Percentiles rank a stretch among this genome's conserved stretches.
Conservation (phyloP, 2,329 filamentous ascomycete genomes). For the Cytospora piceae region DNA sequence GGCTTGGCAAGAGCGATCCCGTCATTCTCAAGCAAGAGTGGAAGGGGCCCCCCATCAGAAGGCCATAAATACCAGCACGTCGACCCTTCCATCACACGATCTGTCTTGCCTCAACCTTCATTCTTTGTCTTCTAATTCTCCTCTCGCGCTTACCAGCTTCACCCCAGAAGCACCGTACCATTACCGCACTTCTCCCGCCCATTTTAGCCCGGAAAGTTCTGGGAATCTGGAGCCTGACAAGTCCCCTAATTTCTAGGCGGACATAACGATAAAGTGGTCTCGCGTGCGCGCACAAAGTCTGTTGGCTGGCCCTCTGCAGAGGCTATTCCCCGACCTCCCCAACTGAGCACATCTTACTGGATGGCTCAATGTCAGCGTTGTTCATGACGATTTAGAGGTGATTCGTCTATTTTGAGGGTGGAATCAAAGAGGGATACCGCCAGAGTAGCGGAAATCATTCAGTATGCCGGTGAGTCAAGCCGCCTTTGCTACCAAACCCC, state of each 20-base stretch:
- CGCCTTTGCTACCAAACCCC: slow-evolving; percentile 12
- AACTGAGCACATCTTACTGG: slow-evolving; percentile 10
- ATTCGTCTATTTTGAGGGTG: slow-evolving; percentile 28
- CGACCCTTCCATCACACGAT: slow-evolving; percentile 14
- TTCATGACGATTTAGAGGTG: slow-evolving; percentile 37
- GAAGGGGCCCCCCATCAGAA: slow-evolving; percentile 16
- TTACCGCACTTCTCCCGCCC: background rate
- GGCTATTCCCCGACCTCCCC: slow-evolving; percentile 7
- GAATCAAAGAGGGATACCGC: slow-evolving; percentile 22
- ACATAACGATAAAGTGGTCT: slow-evolving; percentile 10
- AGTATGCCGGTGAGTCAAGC: slow-evolving; percentile 45
- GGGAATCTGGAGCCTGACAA: slow-evolving; percentile 7
- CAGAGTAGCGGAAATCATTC: slow-evolving; percentile 23
- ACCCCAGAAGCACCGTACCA: background rate
- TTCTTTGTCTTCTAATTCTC: slow-evolving; percentile 19
- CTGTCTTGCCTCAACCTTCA: slow-evolving; percentile 10
- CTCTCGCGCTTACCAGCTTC: slow-evolving; percentile 9
- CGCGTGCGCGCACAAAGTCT: slow-evolving; percentile 22
- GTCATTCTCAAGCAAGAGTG: slow-evolving; percentile 18
- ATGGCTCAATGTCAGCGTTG: slow-evolving; percentile 28
- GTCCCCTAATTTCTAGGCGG: slow-evolving; percentile 20
- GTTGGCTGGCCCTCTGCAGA: slow-evolving; percentile 18
- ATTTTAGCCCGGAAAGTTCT: background rate
- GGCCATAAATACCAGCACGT: slow-evolving; percentile 30
- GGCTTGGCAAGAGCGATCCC: slow-evolving; percentile 23